Percentiles rank a stretch among this genome's conserved stretches.
These are phyloP conservation scores for Epipyxis sp. DNA, from an alignment of 108 stramenopile species.

Conservation along the genomic window DNA sequence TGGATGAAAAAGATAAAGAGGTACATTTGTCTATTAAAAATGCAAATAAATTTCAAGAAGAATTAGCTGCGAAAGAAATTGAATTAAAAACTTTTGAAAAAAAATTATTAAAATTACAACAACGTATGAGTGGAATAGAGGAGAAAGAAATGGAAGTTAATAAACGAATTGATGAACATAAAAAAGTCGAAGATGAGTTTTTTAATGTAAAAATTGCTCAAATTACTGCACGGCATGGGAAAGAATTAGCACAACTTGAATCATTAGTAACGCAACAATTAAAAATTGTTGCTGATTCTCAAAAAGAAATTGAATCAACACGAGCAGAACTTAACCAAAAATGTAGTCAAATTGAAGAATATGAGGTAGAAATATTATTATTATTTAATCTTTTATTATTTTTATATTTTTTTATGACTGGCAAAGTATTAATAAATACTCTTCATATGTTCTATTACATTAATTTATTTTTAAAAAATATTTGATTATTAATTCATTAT, in stretches of 20 bases:
- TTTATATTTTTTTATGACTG: no score
- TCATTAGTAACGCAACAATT: neutral
- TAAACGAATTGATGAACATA: neutral
- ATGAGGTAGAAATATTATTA: no score
- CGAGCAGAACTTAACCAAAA: neutral
- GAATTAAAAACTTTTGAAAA: neutral
- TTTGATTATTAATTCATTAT: no score
- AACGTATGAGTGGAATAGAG: neutral
- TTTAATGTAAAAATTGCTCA: constrained; percentile 29
- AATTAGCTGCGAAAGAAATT: neutral
- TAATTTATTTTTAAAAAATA: no score
- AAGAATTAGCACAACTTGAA: neutral
- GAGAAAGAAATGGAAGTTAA: neutral
- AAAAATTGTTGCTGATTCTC: constrained; percentile 1
- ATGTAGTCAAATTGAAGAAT: neutral
- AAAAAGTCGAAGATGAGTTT: neutral
- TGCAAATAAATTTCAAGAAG: neutral
- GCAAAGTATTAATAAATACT: no score
- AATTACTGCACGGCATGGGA: constrained; percentile 14
- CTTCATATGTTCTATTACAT: no score
- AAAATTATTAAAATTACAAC: constrained; percentile 10
- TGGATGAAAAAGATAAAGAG: constrained; percentile 11
- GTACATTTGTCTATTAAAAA: neutral
- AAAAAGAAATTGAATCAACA: constrained; percentile 16
- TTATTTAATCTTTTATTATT: no score